Base-by-base conservation (phyloP, 768 basidiomycete genomes). In the Cystofilobasidium macerans region DNA sequence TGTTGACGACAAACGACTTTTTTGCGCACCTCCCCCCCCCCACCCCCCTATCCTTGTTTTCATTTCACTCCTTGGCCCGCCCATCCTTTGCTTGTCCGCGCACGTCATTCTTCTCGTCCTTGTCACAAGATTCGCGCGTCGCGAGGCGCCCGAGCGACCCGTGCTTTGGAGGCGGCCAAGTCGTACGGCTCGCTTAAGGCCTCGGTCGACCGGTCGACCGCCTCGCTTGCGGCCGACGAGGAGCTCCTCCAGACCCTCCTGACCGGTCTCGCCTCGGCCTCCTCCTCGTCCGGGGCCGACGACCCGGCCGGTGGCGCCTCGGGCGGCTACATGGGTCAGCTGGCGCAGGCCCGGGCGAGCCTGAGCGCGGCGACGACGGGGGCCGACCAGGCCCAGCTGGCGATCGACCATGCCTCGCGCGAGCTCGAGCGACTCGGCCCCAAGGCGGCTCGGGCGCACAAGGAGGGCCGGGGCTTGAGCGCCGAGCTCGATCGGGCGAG, bases 321-420 rank as follows among this genome's bases (percentile, higher is more conserved):
- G 12, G 90, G 92, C 2, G 95, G 95, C 0, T 98, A 97, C 76
- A 86, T 98, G 84, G 95, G 92, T 24, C 93, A 97, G 75, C 82
- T 99, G 47, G 88, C 92, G 0, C 85, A 89, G 18, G 88, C 92
- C 0, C 84, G 85, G 71, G 83, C 83, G 1, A 83, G 84, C 3
- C 77, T 86, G 0, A 84, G 90, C 0, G 86, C 88, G 61, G 86
- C 85, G 0, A 79, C 82, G 11, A 86, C 92, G 0, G 91, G 92
- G 71, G 88, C 89, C 70, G 86, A 93, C 71, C 89, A 93, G 73
- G 82, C 80, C 61, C 84, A 84, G 53, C 79, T 86, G 51, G 85
- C 86, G 74, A 82, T 95, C 43, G 82, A 77, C 2, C 85, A 91
- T 81, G 80, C 81, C 33, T 82, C 89, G 76, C 85, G 84, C 70